A percentile compares a stretch with the other conserved stretches of the same genome.
Conservation (phyloP, 2,329 filamentous ascomycete species). For the Tothia fuscella region DNA sequence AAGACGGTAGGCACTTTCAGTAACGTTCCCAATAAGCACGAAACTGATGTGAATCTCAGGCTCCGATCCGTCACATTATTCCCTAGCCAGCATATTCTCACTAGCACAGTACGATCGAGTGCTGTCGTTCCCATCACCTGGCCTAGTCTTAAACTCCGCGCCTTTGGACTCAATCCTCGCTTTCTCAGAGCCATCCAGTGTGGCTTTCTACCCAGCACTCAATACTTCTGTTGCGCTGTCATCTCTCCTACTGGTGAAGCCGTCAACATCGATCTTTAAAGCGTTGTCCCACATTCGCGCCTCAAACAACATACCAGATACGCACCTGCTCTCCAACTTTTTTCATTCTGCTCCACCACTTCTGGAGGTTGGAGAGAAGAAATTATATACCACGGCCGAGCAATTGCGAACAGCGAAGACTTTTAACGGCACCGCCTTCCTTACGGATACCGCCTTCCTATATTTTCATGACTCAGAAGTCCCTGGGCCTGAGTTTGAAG, state of each 20-base stretch:
- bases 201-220: slow-evolving; percentile 23
- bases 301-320: slow-evolving; percentile 13
- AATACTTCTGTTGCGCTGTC: slow-evolving; percentile 22
- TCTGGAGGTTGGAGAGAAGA: slow-evolving; percentile 6
- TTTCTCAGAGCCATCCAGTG: slow-evolving; percentile 21
- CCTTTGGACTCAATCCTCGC: slow-evolving; percentile 33
- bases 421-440: slow-evolving; percentile 35
- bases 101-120: slow-evolving; percentile 34
- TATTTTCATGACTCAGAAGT: slow-evolving; percentile 35
- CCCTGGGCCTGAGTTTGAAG: slow-evolving; percentile 39
- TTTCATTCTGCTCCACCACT: slow-evolving; percentile 15
- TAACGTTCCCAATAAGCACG: too few relatives aligned
- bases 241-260: slow-evolving; percentile 27
- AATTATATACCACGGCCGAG: slow-evolving; percentile 1
- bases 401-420: slow-evolving; percentile 2
- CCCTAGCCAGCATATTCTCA: slow-evolving; percentile 33
- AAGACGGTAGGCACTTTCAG: slow-evolving; percentile 19
- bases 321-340: slow-evolving; percentile 20
- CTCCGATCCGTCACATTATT: slow-evolving; percentile 27
- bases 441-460: slow-evolving; percentile 33
- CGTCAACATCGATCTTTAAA: slow-evolving; percentile 23
- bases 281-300: slow-evolving; percentile 13
- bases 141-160: slow-evolving; percentile 34
- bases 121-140: slow-evolving; percentile 33
- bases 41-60: too few relatives aligned